These are phyloP conservation scores for Xylariaceae sp. DNA, from an alignment of 2,329 filamentous ascomycete genomes.

Conservation along the genomic window DNA sequence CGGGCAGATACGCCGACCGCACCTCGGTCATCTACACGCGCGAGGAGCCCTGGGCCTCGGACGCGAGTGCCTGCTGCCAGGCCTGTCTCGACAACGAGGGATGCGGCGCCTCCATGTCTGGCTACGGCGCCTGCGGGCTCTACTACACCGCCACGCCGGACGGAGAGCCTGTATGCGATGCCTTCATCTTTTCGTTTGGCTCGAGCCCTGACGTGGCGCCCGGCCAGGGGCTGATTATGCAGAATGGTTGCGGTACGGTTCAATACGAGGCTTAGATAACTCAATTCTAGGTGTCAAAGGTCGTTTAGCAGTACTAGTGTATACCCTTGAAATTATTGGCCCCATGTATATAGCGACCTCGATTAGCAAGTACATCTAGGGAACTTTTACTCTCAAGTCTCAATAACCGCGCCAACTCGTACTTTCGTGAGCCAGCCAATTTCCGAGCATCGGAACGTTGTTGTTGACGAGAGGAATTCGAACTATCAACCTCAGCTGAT, in stretches of 20 bases:
- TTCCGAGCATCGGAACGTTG: too few relatives aligned
- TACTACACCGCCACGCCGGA: constrained; percentile 23
- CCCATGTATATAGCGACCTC: too few relatives aligned
- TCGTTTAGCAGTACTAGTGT: too few relatives aligned
- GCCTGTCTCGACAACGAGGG: constrained; percentile 35
- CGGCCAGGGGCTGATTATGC: constrained; percentile 28
- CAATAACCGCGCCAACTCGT: too few relatives aligned
- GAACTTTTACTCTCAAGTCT: too few relatives aligned
- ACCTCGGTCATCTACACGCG: constrained; percentile 26
- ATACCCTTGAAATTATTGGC: too few relatives aligned
- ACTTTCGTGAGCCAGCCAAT: too few relatives aligned
- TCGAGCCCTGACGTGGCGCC: constrained; percentile 22
- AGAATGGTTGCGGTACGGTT: constrained; percentile 25
- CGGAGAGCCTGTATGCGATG: constrained; percentile 24
- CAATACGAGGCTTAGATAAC: too few relatives aligned
- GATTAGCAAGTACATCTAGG: too few relatives aligned
- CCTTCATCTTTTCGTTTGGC: constrained; percentile 30
- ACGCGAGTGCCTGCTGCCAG: constrained; percentile 35
- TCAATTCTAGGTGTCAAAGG: too few relatives aligned
- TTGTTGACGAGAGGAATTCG: too few relatives aligned
- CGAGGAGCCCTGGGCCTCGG: constrained; percentile 23
- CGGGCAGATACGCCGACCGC: constrained; percentile 25
- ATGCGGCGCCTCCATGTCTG: constrained; percentile 29
- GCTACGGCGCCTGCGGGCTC: constrained; percentile 25
- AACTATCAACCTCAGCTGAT: too few relatives aligned